These are phyloP conservation scores for Cucurbita ficifolia DNA, from an alignment of 306 rosid genomes.

Conservation along the genomic window DNA sequence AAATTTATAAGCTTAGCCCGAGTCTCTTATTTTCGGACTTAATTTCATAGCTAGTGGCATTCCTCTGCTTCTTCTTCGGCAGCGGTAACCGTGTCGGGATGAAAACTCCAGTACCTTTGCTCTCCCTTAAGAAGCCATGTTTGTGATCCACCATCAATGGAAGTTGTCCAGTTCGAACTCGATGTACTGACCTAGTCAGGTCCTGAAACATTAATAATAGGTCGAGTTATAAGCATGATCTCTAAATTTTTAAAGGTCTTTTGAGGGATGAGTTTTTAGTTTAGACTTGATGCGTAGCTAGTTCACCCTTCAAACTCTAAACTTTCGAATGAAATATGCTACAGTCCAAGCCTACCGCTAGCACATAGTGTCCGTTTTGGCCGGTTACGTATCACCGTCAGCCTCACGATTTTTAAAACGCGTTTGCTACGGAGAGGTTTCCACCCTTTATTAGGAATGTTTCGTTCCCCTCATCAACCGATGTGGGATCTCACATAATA, in stretches of 20 bases:
- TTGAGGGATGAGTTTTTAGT: background rate
- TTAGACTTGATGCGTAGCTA: too few species aligned
- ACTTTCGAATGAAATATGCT: too few species aligned
- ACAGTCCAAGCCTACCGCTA: too few species aligned
- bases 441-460: too few species aligned
- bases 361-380: too few species aligned
- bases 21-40: background rate
- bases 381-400: too few species aligned
- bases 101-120: conserved; percentile 4
- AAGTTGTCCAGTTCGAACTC: background rate
- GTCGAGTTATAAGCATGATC: background rate
- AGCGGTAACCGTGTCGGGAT: background rate
- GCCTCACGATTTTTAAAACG: too few species aligned
- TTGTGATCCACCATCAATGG: background rate
- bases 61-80: background rate
- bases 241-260: background rate
- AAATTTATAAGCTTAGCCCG: background rate
- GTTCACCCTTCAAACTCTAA: too few species aligned
- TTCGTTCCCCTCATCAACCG: too few species aligned
- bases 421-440: too few species aligned
- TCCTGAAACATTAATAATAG: background rate
- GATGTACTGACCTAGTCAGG: background rate
- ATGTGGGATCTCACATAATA: too few species aligned
- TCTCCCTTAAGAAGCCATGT: background rate
- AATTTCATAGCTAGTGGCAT: background rate